Evolutionary conservation across 768 basidiomycete species (phyloP).

Genomic region (Cantharellus anzutake): DNA sequence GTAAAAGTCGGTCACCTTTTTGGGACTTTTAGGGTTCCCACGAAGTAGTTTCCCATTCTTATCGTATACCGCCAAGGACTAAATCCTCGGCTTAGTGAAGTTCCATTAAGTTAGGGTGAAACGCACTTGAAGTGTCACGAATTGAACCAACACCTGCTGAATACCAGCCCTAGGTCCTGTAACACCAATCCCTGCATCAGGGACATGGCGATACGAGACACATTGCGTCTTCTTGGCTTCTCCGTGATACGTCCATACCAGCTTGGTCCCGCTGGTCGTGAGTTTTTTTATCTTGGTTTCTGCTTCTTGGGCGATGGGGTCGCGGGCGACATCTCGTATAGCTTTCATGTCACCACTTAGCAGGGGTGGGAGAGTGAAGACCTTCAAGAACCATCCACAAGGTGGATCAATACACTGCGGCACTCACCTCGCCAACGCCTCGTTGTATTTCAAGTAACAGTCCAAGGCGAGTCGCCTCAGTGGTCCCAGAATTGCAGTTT

Average conservation of each 20-base stretch:
- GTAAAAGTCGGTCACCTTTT: slow-evolving; percentile 4
- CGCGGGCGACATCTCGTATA: no score
- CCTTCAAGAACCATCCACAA: background rate
- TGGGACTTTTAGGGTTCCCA: slow-evolving; percentile 2
- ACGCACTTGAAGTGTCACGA: slow-evolving; percentile 7
- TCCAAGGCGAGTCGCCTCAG: slow-evolving; percentile 1
- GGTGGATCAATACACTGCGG: no score
- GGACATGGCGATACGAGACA: slow-evolving; percentile 3
- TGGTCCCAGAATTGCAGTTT: background rate
- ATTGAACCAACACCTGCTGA: slow-evolving; percentile 7
- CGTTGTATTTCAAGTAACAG: slow-evolving; percentile 1
- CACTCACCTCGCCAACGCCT: slow-evolving; percentile 5
- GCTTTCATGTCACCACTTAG: no score
- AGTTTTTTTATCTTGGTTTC: background rate
- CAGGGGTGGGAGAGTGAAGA: background rate
- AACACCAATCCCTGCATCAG: background rate
- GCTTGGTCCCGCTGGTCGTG: background rate
- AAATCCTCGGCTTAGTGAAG: background rate
- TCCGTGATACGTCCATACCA: slow-evolving; percentile 8
- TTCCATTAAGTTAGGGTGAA: background rate
- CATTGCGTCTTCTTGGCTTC: slow-evolving; percentile 5
- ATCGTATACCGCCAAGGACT: slow-evolving; percentile 7
- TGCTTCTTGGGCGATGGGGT: no score
- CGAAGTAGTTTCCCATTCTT: background rate
- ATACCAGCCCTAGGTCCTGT: background rate